Percentiles rank a stretch among this genome's conserved stretches.
Conservation (phyloP, 139 green algal species). For the Picocystis salinarum region DNA sequence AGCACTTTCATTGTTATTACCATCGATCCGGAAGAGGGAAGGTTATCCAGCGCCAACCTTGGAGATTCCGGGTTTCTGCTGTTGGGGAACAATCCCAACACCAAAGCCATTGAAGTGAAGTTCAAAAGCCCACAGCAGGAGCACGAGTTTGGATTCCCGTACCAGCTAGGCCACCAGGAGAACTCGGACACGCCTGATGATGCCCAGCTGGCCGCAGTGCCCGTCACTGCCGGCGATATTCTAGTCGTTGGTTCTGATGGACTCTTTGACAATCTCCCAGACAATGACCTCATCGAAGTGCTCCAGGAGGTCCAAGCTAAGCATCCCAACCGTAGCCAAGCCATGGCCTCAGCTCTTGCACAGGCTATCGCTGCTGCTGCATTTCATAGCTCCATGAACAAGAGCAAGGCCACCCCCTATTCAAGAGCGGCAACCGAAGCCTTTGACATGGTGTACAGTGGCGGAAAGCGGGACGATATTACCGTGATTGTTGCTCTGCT, state of each 20-base stretch:
- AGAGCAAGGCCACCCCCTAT: conserved; percentile 53
- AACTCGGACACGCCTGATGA: conserved; percentile 32
- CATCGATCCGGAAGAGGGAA: conserved; percentile 44
- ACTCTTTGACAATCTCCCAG: conserved; percentile 73
- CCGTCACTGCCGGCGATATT: conserved; percentile 49
- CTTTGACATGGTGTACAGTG: conserved; percentile 73
- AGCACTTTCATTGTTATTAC: conserved; percentile 54
- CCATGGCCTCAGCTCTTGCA: conserved; percentile 14
- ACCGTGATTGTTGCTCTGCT: conserved; percentile 29
- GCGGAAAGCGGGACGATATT: conserved; percentile 71
- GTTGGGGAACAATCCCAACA: conserved; percentile 14
- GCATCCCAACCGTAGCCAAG: neutral
- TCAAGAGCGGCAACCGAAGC: conserved; percentile 50
- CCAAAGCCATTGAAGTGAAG: conserved; percentile 8
- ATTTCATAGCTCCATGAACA: too few species aligned
- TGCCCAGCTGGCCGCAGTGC: conserved; percentile 48
- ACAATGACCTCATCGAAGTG: conserved; percentile 36
- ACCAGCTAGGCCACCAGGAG: conserved; percentile 59
- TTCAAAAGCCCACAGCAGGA: conserved; percentile 72
- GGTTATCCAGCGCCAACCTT: conserved; percentile 54
- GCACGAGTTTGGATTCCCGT: conserved; percentile 70
- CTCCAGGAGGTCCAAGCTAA: conserved; percentile 9
- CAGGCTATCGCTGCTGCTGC: too few species aligned
- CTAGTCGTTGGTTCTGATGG: conserved; percentile 73
- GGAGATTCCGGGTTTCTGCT: conserved; percentile 72